phyloP scores from a whole-genome alignment of 2,329 filamentous ascomycete species.

The Trematosphaeria pertusa region DNA sequence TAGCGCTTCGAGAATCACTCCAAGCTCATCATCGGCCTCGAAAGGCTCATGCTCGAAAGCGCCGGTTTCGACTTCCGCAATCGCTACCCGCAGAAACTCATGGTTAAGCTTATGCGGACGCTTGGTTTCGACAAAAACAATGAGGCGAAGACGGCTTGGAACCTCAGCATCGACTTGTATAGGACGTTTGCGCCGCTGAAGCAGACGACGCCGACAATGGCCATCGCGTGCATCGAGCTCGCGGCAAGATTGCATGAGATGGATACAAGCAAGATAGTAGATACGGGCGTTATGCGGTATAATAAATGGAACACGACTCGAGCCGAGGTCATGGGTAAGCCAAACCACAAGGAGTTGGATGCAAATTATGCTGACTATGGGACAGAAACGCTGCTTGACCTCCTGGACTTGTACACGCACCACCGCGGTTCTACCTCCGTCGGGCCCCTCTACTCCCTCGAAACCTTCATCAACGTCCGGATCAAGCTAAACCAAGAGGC shows the following conservation, averaged over 20 bases:
- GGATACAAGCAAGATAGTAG: conserved; percentile 57
- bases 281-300: conserved; percentile 56
- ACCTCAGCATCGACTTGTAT: conserved; percentile 87
- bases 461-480: conserved; percentile 83
- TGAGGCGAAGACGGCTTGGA: conserved; percentile 74
- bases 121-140: conserved; percentile 61
- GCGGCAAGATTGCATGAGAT: conserved; percentile 71
- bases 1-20: conserved; percentile 81
- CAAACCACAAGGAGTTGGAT: too few species aligned
- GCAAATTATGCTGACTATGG: conserved; percentile 5
- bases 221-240: conserved; percentile 81
- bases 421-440: conserved; percentile 77
- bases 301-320: conserved; percentile 52
- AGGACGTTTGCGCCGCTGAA: conserved; percentile 93
- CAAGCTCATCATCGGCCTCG: conserved; percentile 84
- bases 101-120: conserved; percentile 77
- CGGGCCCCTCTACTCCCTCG: conserved; percentile 73
- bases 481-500: conserved; percentile 86
- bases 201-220: conserved; percentile 85
- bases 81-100: conserved; percentile 82
- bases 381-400: conserved; percentile 85
- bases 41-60: conserved; percentile 90
- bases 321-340: conserved; percentile 55
- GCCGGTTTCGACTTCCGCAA: conserved; percentile 93
- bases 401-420: conserved; percentile 91